phyloP scores from a whole-genome alignment of 345 rosid species.

The Cardamine chenopodiifolia region DNA sequence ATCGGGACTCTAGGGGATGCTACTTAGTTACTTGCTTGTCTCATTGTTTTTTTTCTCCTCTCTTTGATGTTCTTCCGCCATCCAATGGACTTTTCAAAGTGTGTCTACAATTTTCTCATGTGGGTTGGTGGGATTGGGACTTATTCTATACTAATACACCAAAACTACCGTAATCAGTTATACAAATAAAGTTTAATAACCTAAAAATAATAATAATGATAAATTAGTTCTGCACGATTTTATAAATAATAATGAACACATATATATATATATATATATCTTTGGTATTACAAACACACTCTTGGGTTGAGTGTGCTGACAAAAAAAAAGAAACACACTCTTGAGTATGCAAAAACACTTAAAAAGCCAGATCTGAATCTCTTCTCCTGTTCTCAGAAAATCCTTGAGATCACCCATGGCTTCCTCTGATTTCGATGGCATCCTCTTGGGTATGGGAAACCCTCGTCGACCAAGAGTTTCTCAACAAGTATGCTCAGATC shows the following conservation, averaged over 20 bases:
- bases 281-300: too few relatives aligned
- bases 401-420: constrained; percentile 50
- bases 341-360: too few relatives aligned
- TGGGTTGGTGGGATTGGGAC: constrained; percentile 37
- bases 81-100: constrained; percentile 16
- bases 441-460: constrained; percentile 91
- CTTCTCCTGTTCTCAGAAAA: not conserved
- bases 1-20: not conserved
- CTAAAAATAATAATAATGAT: too few relatives aligned
- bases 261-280: too few relatives aligned
- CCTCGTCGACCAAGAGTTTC: constrained; percentile 92
- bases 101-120: constrained; percentile 3
- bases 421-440: constrained; percentile 50
- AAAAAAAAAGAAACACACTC: too few relatives aligned
- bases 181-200: not conserved
- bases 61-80: not conserved
- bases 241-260: too few relatives aligned
- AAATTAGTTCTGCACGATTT: constrained; percentile 4
- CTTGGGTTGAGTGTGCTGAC: too few relatives aligned
- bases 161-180: not conserved
- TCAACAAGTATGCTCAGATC: constrained; percentile 55
- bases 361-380: constrained; percentile 43
- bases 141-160: not conserved
- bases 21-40: not conserved
- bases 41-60: not conserved